These are phyloP conservation scores for Ophiostoma perfectum DNA, from an alignment of 2,329 filamentous ascomycete species.

Conservation along the genomic window DNA sequence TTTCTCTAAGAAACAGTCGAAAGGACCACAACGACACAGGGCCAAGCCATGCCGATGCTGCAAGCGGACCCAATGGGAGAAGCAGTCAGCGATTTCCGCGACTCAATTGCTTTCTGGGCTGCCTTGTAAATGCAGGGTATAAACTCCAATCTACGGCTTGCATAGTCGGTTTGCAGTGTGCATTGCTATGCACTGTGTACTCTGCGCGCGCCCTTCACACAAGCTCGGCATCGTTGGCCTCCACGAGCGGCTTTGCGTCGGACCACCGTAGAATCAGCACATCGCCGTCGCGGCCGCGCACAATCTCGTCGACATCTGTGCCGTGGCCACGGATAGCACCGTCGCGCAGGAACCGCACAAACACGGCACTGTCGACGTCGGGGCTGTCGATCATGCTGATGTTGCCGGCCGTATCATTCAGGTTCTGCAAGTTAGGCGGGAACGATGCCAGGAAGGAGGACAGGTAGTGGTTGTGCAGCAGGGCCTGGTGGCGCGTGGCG, in stretches of 20 bases:
- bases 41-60: not conserved
- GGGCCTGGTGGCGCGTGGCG: conserved; percentile 73
- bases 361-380: conserved; percentile 77
- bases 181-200: not conserved
- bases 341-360: conserved; percentile 66
- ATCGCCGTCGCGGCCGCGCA: conserved; percentile 57
- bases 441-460: conserved; percentile 80
- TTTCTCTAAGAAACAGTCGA: too few species aligned
- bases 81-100: not conserved
- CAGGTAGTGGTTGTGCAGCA: conserved; percentile 79
- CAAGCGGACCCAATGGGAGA: not conserved
- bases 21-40: not conserved
- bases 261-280: conserved; percentile 67
- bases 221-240: conserved; percentile 52
- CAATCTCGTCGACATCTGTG: conserved; percentile 56
- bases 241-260: conserved; percentile 60
- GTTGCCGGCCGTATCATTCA: conserved; percentile 87
- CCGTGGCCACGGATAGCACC: conserved; percentile 55
- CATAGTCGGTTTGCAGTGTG: not conserved
- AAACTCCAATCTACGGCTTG: too few species aligned
- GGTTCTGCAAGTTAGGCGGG: conserved; percentile 68
- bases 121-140: not conserved
- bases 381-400: conserved; percentile 89
- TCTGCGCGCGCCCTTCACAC: conserved; percentile 39
- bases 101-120: not conserved